Conservation (phyloP, 805 yeast species). For the Myxozyma lipomycoides region DNA sequence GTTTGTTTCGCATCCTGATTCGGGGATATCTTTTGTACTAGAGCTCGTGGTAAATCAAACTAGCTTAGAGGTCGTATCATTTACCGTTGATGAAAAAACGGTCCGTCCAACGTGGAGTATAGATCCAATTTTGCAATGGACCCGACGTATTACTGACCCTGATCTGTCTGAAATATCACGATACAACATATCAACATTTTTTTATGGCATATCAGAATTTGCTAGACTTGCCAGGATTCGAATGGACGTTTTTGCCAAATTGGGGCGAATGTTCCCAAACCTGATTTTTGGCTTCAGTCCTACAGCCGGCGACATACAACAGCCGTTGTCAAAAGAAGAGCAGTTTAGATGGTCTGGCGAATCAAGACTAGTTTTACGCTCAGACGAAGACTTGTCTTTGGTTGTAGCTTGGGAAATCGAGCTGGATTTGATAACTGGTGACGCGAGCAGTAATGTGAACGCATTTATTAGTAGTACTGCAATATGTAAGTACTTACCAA, state of each 20-base stretch:
- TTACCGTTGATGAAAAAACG: constrained; percentile 1
- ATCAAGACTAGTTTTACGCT: constrained; percentile 1
- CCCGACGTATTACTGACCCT: neutral
- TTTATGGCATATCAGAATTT: constrained; percentile 19
- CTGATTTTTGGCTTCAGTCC: neutral
- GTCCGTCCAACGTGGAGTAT: constrained; percentile 16
- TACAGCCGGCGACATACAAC: neutral
- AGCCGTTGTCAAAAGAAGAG: neutral
- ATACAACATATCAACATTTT: constrained; percentile 15
- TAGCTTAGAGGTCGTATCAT: constrained; percentile 11
- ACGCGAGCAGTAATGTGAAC: constrained; percentile 7
- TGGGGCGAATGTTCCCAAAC: constrained; percentile 8
- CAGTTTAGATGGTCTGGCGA: constrained; percentile 13
- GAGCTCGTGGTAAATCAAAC: constrained; percentile 17
- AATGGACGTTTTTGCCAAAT: constrained; percentile 5
- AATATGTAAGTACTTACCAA: constrained; percentile 8
- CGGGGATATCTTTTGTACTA: constrained; percentile 4
- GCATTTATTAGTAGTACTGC: constrained; percentile 11
- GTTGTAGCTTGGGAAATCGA: constrained; percentile 19
- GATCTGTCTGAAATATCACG: constrained; percentile 3
- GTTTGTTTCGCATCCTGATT: constrained; percentile 2
- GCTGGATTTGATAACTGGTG: constrained; percentile 20
- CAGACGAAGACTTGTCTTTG: constrained; percentile 4
- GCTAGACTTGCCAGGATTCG: constrained; percentile 9
- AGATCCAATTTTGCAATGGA: constrained; percentile 2